Evolutionary conservation across 192 early-diverging fungal genomes (phyloP).

Genomic region (Coemansia brasiliensis): DNA sequence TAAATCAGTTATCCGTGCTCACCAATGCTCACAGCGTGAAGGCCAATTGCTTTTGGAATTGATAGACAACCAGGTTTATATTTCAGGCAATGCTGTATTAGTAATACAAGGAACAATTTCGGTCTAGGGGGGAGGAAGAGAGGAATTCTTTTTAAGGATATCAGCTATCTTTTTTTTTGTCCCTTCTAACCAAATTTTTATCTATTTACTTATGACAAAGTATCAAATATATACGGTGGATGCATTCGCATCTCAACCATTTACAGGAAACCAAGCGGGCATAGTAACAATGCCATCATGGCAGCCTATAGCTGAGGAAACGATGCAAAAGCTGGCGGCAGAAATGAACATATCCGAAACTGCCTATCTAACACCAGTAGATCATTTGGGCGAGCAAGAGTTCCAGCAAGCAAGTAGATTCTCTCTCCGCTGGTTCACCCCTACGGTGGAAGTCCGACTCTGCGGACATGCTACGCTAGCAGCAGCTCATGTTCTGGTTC

Average conservation of each 20-base stretch:
- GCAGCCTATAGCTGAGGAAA: neutral
- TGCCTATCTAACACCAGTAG: constrained; percentile 29
- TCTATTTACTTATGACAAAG: constrained; percentile 12
- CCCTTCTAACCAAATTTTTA: neutral
- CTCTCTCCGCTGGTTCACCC: constrained; percentile 38
- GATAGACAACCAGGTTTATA: constrained; percentile 1
- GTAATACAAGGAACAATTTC: constrained; percentile 13
- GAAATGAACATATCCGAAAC: constrained; percentile 50
- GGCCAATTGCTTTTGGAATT: constrained; percentile 15
- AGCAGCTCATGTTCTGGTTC: constrained; percentile 23
- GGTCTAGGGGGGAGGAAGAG: neutral
- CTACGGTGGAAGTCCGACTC: constrained; percentile 13
- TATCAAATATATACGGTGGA: constrained; percentile 39
- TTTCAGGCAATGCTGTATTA: constrained; percentile 21
- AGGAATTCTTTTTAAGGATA: too few relatives aligned
- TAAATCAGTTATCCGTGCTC: constrained; percentile 12
- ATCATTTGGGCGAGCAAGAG: too few relatives aligned
- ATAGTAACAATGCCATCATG: constrained; percentile 27
- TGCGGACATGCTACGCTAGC: constrained; percentile 51
- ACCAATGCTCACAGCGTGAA: constrained; percentile 28
- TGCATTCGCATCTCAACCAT: constrained; percentile 28
- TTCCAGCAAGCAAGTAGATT: neutral
- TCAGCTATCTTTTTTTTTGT: neutral
- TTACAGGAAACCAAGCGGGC: constrained; percentile 47
- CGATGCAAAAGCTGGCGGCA: constrained; percentile 26